Percentiles rank a stretch among this genome's conserved stretches.
phyloP scores from a whole-genome alignment of 208 protist genomes.

The Acanthamoeba healyi region DNA sequence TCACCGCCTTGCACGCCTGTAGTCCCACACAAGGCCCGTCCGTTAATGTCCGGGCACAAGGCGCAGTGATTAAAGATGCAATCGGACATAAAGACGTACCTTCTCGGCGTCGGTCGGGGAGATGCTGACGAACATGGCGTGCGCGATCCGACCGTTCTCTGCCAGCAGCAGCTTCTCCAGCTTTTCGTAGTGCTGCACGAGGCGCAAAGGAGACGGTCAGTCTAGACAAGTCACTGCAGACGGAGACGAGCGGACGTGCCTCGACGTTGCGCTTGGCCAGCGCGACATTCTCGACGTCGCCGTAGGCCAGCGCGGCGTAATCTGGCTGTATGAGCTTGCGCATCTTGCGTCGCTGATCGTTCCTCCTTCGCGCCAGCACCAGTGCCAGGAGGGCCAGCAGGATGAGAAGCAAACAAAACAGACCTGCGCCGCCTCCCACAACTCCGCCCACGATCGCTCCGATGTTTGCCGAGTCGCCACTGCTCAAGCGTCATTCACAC shows the following conservation, averaged over 20 bases:
- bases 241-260: not conserved
- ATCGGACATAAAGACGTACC: too few species aligned
- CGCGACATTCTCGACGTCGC: not conserved
- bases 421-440: not conserved
- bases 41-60: too few species aligned
- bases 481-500: not conserved
- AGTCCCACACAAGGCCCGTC: too few species aligned
- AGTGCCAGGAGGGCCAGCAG: not conserved
- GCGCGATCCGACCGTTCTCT: not conserved
- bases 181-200: not conserved
- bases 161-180: not conserved
- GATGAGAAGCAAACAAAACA: not conserved
- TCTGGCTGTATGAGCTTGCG: not conserved
- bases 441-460: slow-evolving; percentile 2
- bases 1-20: too few species aligned
- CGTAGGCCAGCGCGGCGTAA: not conserved
- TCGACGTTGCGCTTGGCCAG: not conserved
- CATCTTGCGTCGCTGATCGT: not conserved
- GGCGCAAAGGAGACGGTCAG: not conserved
- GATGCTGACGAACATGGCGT: not conserved
- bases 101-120: not conserved
- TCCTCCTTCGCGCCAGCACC: not conserved
- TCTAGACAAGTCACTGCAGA: not conserved
- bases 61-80: too few species aligned
- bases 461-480: not conserved